These are phyloP conservation scores for Eucalyptus erythrocorys DNA, from an alignment of 345 rosid genomes.

Conservation along the genomic window DNA sequence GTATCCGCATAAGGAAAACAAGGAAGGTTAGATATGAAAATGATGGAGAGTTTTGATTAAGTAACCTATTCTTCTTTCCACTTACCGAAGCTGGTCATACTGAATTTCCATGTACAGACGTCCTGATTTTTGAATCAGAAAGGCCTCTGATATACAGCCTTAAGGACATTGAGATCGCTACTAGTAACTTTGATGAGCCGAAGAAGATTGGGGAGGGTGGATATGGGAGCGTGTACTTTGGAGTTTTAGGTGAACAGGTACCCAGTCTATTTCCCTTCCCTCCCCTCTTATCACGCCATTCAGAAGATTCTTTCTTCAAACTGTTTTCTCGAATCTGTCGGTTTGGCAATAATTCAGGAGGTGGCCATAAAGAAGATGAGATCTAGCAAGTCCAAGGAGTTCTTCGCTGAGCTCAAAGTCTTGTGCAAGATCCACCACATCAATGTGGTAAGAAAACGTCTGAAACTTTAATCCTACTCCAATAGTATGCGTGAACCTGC, in stretches of 20 bases:
- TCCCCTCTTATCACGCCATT: background rate
- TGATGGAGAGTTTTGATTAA: background rate
- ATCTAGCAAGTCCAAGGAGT: constrained; percentile 58
- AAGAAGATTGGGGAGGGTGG: constrained; percentile 57
- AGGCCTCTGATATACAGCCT: constrained; percentile 25
- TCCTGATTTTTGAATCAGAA: constrained; percentile 37
- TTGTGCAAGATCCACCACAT: constrained; percentile 57
- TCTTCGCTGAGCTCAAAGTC: constrained; percentile 63
- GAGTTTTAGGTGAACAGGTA: constrained; percentile 30
- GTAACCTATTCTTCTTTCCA: background rate
- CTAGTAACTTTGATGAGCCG: constrained; percentile 28
- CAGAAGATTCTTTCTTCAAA: background rate
- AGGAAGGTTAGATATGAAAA: constrained; percentile 24
- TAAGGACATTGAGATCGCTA: constrained; percentile 48
- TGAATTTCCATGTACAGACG: constrained; percentile 5
- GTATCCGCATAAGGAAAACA: constrained; percentile 9
- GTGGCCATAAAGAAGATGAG: constrained; percentile 65
- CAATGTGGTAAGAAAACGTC: constrained; percentile 29
- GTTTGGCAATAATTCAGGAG: constrained; percentile 18
- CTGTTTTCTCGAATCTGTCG: background rate
- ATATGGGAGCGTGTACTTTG: constrained; percentile 40
- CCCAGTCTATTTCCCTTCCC: background rate
- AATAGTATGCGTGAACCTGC: background rate
- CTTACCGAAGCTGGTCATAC: background rate
- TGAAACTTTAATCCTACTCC: background rate